These are phyloP conservation scores for Candida wancherniae DNA, from an alignment of 805 yeast genomes.

Conservation along the genomic window DNA sequence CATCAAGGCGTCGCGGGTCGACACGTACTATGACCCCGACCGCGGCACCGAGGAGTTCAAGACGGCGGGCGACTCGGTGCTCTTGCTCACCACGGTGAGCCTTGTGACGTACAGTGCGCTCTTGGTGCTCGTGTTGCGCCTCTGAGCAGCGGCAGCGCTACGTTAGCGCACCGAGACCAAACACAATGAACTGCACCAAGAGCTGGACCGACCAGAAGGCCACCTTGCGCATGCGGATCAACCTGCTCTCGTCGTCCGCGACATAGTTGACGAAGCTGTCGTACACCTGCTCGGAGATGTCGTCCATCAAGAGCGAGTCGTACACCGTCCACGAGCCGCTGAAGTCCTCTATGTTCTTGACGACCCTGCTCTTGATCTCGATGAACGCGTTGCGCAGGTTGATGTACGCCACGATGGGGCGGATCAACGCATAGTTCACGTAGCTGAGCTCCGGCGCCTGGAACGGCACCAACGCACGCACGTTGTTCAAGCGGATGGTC, in stretches of 20 bases:
- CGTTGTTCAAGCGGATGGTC: conserved; percentile 74
- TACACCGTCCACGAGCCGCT: conserved; percentile 96
- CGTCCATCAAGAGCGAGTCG: conserved; percentile 88
- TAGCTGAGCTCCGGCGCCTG: conserved; percentile 86
- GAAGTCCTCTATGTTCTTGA: conserved; percentile 75
- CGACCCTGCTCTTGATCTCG: conserved; percentile 78
- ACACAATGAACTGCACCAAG: conserved; percentile 70
- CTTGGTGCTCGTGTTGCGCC: conserved; percentile 44
- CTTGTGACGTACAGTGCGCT: conserved; percentile 47
- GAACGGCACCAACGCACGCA: conserved; percentile 83
- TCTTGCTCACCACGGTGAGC: conserved; percentile 49
- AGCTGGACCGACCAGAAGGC: conserved; percentile 92
- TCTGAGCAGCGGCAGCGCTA: conserved; percentile 27
- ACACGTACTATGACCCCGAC: conserved; percentile 34
- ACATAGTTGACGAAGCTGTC: conserved; percentile 87
- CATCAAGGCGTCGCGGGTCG: conserved; percentile 30
- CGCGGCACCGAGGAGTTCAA: conserved; percentile 41
- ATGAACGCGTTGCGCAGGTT: conserved; percentile 86
- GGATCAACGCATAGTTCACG: conserved; percentile 81
- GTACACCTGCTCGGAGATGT: conserved; percentile 81
- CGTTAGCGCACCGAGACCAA: conserved; percentile 67
- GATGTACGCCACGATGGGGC: conserved; percentile 95
- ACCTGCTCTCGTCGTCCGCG: conserved; percentile 76
- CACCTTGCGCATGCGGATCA: conserved; percentile 70
- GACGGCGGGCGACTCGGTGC: conserved; percentile 60